Base-by-base conservation (phyloP, 1,284 basidiomycete genomes). In the Pyrrhoderma lamaoense region DNA sequence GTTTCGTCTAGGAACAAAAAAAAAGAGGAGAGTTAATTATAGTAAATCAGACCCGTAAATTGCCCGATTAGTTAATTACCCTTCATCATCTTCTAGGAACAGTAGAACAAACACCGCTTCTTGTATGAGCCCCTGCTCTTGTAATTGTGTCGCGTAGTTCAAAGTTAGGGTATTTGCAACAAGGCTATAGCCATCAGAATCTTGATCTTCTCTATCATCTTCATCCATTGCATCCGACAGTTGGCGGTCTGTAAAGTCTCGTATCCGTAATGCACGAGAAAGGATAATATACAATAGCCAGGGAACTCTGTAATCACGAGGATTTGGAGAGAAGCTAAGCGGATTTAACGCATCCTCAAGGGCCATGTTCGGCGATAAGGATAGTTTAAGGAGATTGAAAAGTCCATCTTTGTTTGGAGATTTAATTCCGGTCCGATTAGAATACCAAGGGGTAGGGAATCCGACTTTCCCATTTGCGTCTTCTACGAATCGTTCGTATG, bases 281-380 rank as follows among this genome's bases (percentile, higher is more conserved):
- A 99, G 73, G 31, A 98, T 71, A 53, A 93, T 80, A 65, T 95
- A 97, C 25, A 98, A 65, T 67, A 98, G 93, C 95, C 95, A 99
- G 7, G 89, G 77, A 50, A 97, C 70, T 9, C 90, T 81, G 63
- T 83, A 85, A 65, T 96, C 93, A 18, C 82, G 67, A 0, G 87
- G 85, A 9, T 82, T 87, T 0, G 86, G 68, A 0, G 84, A 80
- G 61, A 89, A 92, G 35, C 87, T 88, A 27, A 83, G 71, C 0
- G 93, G 86, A 55, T 70, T 78, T 58, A 75, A 37, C 2, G 74
- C 7, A 78, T 67, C 31, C 75, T 71, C 2, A 81, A 85, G 13
- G 86, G 70, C 3, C 79, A 78, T 13, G 73, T 71, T 1, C 80
- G 82, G 48, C 85, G 79, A 4, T 82, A 82, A 68, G 77, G 80